Evolutionary conservation across 345 rosid species (phyloP), one percentile per base, ranked within the genome.

Genomic region (Lumnitzera littorea): DNA sequence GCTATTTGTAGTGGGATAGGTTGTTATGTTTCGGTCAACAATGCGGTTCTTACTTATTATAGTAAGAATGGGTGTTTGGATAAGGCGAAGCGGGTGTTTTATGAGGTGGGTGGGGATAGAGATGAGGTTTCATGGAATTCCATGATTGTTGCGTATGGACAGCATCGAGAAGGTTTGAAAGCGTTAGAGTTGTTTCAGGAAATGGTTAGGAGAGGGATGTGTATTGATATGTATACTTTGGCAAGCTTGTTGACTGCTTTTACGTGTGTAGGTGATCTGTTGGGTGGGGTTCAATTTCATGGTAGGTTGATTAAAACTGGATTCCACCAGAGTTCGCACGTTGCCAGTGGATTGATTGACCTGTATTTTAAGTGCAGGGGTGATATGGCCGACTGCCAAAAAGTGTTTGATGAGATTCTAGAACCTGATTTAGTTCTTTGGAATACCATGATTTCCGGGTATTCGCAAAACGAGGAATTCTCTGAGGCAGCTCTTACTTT

Each of bases 91-190:
- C 58, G 58, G 17, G 75, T 89, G 58, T 89, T 92, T 53, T 60
- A 65, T 53, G 84, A 70, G 70, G 78, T 87, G 89, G 87, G 64
- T 47, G 78, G 74, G 48, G 62, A 67, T 15, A 81, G 78, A 69
- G 89, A 89, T 71, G 88, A 77, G 66, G 97, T 92, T 72, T 84
- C 98, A 2, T 89, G 98, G 98, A 92, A 92, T 63, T 82, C 97
- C 31, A 87, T 89, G 94, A 84, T 89, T 58, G 98, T 87, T 62
- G 94, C 87, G 12, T 81, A 73, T 61, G 97, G 94, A 69, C 97
- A 89, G 76, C 91, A 92, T 17, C 71, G 78, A 55, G 78, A 84
- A 66, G 98, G 96, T 51, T 63, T 52, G 10, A 70, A 78, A 68
- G 94, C 96, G 4, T 64, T 89, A 67, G 78, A 46, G 31, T 72